These are phyloP conservation scores for Capsicum chinense DNA, from an alignment of 257 asterid species.

Conservation along the genomic window DNA sequence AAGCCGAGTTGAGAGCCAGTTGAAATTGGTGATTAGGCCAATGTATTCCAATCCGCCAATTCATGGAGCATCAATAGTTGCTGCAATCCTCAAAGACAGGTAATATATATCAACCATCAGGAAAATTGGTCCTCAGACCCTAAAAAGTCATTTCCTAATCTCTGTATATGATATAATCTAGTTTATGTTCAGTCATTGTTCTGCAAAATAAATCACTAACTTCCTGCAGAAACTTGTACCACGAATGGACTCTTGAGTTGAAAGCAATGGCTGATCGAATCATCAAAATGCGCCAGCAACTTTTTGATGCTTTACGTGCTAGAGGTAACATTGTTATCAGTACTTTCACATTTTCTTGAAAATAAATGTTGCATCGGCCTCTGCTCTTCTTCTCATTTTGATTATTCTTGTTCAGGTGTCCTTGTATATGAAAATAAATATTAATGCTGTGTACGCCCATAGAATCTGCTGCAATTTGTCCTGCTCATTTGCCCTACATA, in stretches of 20 bases:
- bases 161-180: not conserved
- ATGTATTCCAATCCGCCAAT: slow-evolving; percentile 98
- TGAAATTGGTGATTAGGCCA: slow-evolving; percentile 94
- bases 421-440: not conserved
- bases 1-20: slow-evolving; percentile 94
- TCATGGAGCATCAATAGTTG: slow-evolving; percentile 96
- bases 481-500: not conserved
- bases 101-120: slow-evolving; percentile 33
- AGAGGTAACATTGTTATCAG: slow-evolving; percentile 54
- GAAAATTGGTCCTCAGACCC: not conserved
- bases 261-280: slow-evolving; percentile 99
- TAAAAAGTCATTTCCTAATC: not conserved
- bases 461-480: not conserved
- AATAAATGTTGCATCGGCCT: not conserved
- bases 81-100: slow-evolving; percentile 94
- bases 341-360: not conserved
- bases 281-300: slow-evolving; percentile 84
- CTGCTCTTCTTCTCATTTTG: not conserved
- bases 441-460: not conserved
- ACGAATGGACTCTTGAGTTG: slow-evolving; percentile 92
- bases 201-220: slow-evolving; percentile 8
- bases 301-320: slow-evolving; percentile 76
- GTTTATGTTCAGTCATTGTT: slow-evolving; percentile 21
- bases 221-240: slow-evolving; percentile 68
- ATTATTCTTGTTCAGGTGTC: slow-evolving; percentile 12